Percentiles rank a stretch among this genome's conserved stretches.
These are phyloP conservation scores for Metschnikowia santaceciliae DNA, from an alignment of 805 yeast species.

Conservation along the genomic window DNA sequence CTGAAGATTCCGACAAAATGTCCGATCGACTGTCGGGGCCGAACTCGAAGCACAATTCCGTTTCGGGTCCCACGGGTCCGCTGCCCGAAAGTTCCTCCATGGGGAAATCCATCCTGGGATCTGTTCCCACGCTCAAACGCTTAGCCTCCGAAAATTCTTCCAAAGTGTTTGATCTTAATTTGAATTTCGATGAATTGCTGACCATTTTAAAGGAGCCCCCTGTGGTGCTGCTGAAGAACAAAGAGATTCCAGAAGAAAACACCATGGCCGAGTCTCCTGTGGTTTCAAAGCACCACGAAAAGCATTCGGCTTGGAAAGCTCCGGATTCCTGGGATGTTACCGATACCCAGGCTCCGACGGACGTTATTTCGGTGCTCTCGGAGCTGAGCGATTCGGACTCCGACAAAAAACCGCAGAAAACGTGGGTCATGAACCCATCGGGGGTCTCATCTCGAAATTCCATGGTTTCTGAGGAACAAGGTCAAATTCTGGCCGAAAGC, in stretches of 20 bases:
- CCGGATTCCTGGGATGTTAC: slow-evolving; percentile 51
- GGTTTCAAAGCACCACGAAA: slow-evolving; percentile 10
- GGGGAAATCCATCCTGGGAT: not conserved
- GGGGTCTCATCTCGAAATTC: not conserved
- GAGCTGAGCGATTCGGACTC: slow-evolving; percentile 12
- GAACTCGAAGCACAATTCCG: slow-evolving; percentile 11
- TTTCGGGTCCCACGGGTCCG: slow-evolving; percentile 13
- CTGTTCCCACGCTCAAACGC: not conserved
- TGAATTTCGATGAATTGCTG: slow-evolving; percentile 47
- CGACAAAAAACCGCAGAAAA: not conserved
- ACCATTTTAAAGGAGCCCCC: slow-evolving; percentile 41
- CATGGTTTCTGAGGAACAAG: not conserved
- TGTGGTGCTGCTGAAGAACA: not conserved
- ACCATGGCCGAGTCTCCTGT: slow-evolving; percentile 1
- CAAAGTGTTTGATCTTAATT: slow-evolving; percentile 37
- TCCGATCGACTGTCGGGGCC: slow-evolving; percentile 13
- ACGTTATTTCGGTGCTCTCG: slow-evolving; percentile 5
- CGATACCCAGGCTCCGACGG: slow-evolving; percentile 11
- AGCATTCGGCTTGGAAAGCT: slow-evolving; percentile 35
- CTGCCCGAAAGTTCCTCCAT: not conserved
- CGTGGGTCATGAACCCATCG: not conserved
- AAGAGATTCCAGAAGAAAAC: slow-evolving; percentile 2
- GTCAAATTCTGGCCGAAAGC: not conserved
- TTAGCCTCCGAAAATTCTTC: slow-evolving; percentile 6
- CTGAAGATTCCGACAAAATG: slow-evolving; percentile 11